These are phyloP conservation scores for Kockovaella imperatae DNA, from an alignment of 768 basidiomycete species.

Conservation along the genomic window DNA sequence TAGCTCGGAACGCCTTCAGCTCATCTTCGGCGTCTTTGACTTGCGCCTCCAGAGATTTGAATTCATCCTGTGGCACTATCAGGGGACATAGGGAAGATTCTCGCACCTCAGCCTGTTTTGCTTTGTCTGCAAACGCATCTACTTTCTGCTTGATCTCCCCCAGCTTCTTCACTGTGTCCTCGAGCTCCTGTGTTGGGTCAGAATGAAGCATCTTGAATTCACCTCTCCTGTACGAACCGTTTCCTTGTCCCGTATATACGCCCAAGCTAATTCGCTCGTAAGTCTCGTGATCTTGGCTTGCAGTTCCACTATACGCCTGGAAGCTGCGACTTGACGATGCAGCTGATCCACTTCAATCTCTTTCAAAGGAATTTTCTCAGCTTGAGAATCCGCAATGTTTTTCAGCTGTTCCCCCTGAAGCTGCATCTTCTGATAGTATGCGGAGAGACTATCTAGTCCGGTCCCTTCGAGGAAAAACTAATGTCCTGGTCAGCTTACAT, in stretches of 20 bases:
- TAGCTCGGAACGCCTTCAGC: not conserved
- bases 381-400: slow-evolving; percentile 15
- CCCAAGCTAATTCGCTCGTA: slow-evolving; percentile 79
- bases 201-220: slow-evolving; percentile 28
- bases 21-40: not conserved
- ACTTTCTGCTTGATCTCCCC: slow-evolving; percentile 50
- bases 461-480: slow-evolving; percentile 95
- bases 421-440: slow-evolving; percentile 72
- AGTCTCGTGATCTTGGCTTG: slow-evolving; percentile 60
- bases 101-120: slow-evolving; percentile 1
- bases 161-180: slow-evolving; percentile 43
- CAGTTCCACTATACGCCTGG: slow-evolving; percentile 64
- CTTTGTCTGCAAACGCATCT: slow-evolving; percentile 6
- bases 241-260: slow-evolving; percentile 67
- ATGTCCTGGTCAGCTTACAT: slow-evolving; percentile 2
- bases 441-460: slow-evolving; percentile 73
- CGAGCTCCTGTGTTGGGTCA: slow-evolving; percentile 42
- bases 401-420: slow-evolving; percentile 63
- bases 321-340: slow-evolving; percentile 59
- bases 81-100: not conserved
- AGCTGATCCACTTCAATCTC: slow-evolving; percentile 56
- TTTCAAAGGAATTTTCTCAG: slow-evolving; percentile 66
- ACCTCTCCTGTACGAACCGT: too few species aligned
- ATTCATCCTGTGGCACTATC: not conserved
- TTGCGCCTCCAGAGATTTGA: not conserved